Percentiles rank a stretch among this genome's conserved stretches.
Evolutionary conservation across 2,329 filamentous ascomycete species (phyloP).

Genomic region (Xylariaceae sp.): DNA sequence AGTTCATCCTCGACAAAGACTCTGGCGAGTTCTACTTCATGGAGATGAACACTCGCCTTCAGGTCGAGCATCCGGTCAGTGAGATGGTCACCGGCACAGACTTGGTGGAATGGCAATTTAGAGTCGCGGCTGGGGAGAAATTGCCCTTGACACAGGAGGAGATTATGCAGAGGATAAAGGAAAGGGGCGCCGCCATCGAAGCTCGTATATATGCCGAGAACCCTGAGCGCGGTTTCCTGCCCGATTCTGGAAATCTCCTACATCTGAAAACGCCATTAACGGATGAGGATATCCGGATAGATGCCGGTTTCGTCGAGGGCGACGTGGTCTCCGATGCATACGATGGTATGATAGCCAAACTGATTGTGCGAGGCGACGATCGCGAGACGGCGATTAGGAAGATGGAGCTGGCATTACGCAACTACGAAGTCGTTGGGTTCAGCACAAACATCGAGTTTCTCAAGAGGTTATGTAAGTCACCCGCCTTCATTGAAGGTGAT

Average conservation of each 20-base stretch:
- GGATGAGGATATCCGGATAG: constrained; percentile 77
- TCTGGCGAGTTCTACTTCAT: constrained; percentile 79
- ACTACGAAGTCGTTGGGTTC: constrained; percentile 89
- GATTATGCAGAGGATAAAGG: constrained; percentile 72
- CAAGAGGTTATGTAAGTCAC: constrained; percentile 78
- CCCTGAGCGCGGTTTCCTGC: constrained; percentile 86
- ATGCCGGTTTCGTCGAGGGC: constrained; percentile 87
- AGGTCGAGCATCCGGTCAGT: constrained; percentile 94
- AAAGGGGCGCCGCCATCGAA: constrained; percentile 85
- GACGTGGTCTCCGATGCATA: constrained; percentile 93
- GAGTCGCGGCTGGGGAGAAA: constrained; percentile 60
- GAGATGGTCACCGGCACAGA: constrained; percentile 67
- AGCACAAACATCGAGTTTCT: constrained; percentile 97
- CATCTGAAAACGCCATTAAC: constrained; percentile 73
- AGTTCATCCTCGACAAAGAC: constrained; percentile 85
- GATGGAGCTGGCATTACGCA: constrained; percentile 73
- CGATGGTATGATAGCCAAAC: constrained; percentile 97
- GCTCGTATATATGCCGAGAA: constrained; percentile 96
- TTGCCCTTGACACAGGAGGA: constrained; percentile 55
- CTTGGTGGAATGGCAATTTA: constrained; percentile 94
- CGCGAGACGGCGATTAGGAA: constrained; percentile 80
- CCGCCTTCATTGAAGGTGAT: constrained; percentile 78
- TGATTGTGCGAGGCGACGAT: constrained; percentile 82
- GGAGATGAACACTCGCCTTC: constrained; percentile 83
- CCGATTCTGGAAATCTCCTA: constrained; percentile 84